These are phyloP conservation scores for Rhizopogon rudus DNA, from an alignment of 768 basidiomycete genomes.

Conservation along the genomic window DNA sequence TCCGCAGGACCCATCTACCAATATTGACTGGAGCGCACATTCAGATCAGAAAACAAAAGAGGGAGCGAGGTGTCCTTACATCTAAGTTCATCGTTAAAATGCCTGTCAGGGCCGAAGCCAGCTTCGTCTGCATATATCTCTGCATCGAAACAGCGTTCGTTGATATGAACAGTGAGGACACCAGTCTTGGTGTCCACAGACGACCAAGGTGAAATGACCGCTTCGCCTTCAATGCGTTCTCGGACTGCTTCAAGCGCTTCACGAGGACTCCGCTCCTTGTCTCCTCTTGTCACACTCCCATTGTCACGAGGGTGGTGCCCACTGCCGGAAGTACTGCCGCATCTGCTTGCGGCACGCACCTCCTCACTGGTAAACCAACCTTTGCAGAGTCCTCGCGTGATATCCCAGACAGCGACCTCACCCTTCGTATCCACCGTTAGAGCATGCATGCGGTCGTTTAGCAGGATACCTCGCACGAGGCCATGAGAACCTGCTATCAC, in stretches of 20 bases:
- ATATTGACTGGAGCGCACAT: conserved; percentile 62
- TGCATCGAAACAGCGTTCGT: conserved; percentile 86
- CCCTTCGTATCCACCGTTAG: conserved; percentile 88
- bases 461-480: conserved; percentile 71
- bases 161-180: conserved; percentile 81
- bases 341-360: conserved; percentile 50
- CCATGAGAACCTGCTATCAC: conserved; percentile 75
- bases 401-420: conserved; percentile 90
- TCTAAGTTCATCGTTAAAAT: conserved; percentile 74
- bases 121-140: conserved; percentile 95
- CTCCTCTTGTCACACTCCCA: conserved; percentile 25
- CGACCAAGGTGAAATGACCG: conserved; percentile 80
- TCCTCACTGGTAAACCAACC: conserved; percentile 68
- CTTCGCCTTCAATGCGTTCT: conserved; percentile 94
- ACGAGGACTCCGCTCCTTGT: conserved; percentile 58
- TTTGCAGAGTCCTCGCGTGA: conserved; percentile 70
- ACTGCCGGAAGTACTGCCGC: conserved; percentile 40
- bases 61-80: conserved; percentile 41
- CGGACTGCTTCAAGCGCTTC: conserved; percentile 86
- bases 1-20: conserved; percentile 87
- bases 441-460: conserved; percentile 89
- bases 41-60: conserved; percentile 7
- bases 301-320: conserved; percentile 25
- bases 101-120: conserved; percentile 56
- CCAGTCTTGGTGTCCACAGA: conserved; percentile 88